Evolutionary conservation across 306 rosid genomes (phyloP).

Genomic region (Inga laurina): DNA sequence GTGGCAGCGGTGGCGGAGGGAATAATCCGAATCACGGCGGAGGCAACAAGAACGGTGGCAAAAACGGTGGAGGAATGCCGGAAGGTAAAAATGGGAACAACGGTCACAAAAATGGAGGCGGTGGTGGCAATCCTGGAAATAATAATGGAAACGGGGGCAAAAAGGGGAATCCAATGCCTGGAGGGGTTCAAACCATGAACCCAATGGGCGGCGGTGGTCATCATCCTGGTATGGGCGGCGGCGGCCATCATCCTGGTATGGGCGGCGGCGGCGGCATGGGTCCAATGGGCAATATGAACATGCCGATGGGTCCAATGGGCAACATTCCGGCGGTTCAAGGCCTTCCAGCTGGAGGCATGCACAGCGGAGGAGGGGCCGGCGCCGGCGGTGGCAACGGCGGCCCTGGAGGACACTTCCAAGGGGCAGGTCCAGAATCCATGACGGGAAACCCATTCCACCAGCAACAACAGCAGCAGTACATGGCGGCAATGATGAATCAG

Average conservation of each 20-base stretch:
- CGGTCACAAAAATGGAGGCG: background rate
- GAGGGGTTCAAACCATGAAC: slow-evolving; percentile 42
- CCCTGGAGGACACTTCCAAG: slow-evolving; percentile 44
- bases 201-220: slow-evolving; percentile 14
- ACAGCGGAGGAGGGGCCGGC: slow-evolving; percentile 34
- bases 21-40: slow-evolving; percentile 37
- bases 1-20: slow-evolving; percentile 36
- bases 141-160: slow-evolving; percentile 31
- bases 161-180: slow-evolving; percentile 46
- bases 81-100: slow-evolving; percentile 29
- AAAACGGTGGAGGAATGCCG: background rate
- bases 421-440: slow-evolving; percentile 55
- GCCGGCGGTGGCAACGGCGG: background rate
- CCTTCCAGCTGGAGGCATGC: slow-evolving; percentile 55
- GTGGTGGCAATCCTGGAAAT: slow-evolving; percentile 31
- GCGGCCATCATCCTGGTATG: background rate
- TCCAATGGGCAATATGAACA: slow-evolving; percentile 28
- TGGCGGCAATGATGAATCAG: slow-evolving; percentile 82
- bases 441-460: slow-evolving; percentile 67
- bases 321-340: slow-evolving; percentile 74
- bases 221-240: slow-evolving; percentile 35
- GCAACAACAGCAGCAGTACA: slow-evolving; percentile 59
- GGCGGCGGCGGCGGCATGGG: slow-evolving; percentile 42
- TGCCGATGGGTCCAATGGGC: background rate
- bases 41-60: slow-evolving; percentile 31